These are phyloP conservation scores for Polytolypa hystricis DNA, from an alignment of 2,329 filamentous ascomycete genomes.

Conservation along the genomic window DNA sequence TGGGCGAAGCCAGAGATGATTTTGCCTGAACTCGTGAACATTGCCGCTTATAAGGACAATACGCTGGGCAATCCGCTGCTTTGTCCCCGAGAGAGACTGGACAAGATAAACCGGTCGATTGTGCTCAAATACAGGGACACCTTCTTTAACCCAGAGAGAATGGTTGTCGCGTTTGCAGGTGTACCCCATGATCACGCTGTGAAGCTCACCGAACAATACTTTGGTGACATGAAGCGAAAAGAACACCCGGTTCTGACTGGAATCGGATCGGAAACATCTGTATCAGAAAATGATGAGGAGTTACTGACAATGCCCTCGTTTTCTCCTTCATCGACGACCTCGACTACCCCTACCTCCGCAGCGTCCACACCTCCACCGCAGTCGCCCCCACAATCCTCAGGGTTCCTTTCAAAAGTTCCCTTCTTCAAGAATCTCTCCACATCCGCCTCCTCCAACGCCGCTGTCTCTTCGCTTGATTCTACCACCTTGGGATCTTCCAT, in stretches of 20 bases:
- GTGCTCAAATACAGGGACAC: constrained; percentile 68
- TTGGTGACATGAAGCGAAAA: constrained; percentile 71
- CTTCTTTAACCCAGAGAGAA: constrained; percentile 82
- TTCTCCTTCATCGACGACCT: constrained; percentile 25
- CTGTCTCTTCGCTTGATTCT: constrained; percentile 44
- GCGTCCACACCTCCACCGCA: constrained; percentile 15
- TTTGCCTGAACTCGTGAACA: constrained; percentile 86
- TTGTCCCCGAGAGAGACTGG: constrained; percentile 75
- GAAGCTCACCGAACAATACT: constrained; percentile 67
- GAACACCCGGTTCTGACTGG: constrained; percentile 42
- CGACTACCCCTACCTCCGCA: constrained; percentile 22
- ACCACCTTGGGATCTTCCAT: constrained; percentile 32
- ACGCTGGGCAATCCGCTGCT: constrained; percentile 87
- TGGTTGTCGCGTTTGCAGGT: constrained; percentile 91
- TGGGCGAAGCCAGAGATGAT: constrained; percentile 97
- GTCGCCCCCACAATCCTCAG: constrained; percentile 31
- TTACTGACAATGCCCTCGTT: constrained; percentile 26
- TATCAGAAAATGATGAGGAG: constrained; percentile 22
- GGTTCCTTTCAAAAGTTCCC: constrained; percentile 69
- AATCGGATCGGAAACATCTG: constrained; percentile 46
- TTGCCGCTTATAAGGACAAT: constrained; percentile 91
- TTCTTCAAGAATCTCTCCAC: constrained; percentile 85
- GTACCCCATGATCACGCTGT: constrained; percentile 75
- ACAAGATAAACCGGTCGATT: constrained; percentile 59
- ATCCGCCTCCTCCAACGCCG: constrained; percentile 49